Conservation (phyloP, 345 rosid genomes). For the Eucalyptus leucophloia region DNA sequence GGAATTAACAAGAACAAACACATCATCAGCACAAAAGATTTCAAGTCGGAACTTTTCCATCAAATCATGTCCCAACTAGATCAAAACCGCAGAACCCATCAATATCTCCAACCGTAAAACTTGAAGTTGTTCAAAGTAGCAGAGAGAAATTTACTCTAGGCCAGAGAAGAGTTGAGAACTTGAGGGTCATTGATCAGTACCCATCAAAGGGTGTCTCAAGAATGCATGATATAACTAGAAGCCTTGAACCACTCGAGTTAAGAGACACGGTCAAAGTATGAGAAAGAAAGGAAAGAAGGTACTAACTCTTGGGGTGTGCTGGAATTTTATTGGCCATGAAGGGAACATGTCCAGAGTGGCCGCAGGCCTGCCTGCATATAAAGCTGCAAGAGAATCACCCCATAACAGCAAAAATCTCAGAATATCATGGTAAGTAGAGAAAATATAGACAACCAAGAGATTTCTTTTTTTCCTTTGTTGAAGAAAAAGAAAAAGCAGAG, state of each 20-base stretch:
- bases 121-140: neutral
- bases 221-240: neutral
- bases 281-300: constrained; percentile 9
- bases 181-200: neutral
- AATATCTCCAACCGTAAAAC: neutral
- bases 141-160: neutral
- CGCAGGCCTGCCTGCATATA: constrained; percentile 63
- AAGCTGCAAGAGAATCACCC: constrained; percentile 64
- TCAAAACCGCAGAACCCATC: neutral
- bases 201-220: neutral
- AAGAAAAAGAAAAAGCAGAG: neutral
- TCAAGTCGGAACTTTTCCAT: neutral
- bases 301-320: constrained; percentile 78
- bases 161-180: neutral
- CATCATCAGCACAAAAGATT: neutral
- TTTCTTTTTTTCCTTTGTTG: neutral
- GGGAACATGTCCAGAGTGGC: constrained; percentile 99
- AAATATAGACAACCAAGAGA: neutral
- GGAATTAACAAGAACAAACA: constrained; percentile 5
- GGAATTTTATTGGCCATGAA: constrained; percentile 98
- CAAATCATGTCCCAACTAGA: neutral
- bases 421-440: neutral
- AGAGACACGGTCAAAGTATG: constrained; percentile 42
- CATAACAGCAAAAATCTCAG: neutral
- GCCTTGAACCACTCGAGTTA: neutral